Percentiles rank a stretch among this genome's conserved stretches.
Conservation (phyloP, 164 flowering plant genomes). For the Piper longum region DNA sequence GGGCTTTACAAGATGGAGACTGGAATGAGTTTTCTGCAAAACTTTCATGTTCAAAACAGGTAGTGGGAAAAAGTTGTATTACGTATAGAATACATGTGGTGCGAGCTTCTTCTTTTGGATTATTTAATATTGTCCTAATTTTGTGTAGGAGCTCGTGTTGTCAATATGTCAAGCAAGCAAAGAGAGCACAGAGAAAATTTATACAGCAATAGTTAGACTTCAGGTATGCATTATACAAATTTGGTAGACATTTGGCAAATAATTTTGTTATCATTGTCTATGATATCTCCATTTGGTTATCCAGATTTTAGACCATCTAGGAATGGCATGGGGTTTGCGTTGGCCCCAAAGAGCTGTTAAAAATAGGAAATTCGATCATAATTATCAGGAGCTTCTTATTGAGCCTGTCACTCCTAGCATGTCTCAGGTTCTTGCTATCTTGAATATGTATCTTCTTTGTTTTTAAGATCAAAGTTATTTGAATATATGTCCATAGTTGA, state of each 20-base stretch:
- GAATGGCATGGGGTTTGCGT: conserved; percentile 72
- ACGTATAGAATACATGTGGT: background rate
- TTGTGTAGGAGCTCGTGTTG: conserved; percentile 55
- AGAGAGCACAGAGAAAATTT: conserved; percentile 76
- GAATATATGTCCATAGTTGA: too few species aligned
- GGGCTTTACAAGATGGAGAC: conserved; percentile 81
- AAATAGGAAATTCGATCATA: conserved; percentile 8
- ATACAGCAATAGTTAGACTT: conserved; percentile 68
- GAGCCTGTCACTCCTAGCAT: conserved; percentile 54
- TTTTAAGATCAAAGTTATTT: too few species aligned
- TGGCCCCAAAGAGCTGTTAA: conserved; percentile 34
- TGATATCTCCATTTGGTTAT: conserved; percentile 1
- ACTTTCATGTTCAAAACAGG: conserved; percentile 70
- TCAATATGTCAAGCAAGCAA: conserved; percentile 69
- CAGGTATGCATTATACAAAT: conserved; percentile 39
- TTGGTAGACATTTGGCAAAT: background rate
- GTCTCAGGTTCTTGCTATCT: conserved; percentile 29
- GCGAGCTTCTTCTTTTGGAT: background rate
- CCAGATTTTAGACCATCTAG: conserved; percentile 83
- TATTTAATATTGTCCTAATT: background rate
- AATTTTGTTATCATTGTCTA: background rate
- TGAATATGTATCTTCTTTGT: too few species aligned
- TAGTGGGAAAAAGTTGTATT: conserved; percentile 6
- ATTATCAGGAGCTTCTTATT: conserved; percentile 15
- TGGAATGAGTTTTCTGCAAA: conserved; percentile 38